Base-by-base conservation (phyloP, 2,329 filamentous ascomycete species). In the Cordyceps tenuipes region DNA sequence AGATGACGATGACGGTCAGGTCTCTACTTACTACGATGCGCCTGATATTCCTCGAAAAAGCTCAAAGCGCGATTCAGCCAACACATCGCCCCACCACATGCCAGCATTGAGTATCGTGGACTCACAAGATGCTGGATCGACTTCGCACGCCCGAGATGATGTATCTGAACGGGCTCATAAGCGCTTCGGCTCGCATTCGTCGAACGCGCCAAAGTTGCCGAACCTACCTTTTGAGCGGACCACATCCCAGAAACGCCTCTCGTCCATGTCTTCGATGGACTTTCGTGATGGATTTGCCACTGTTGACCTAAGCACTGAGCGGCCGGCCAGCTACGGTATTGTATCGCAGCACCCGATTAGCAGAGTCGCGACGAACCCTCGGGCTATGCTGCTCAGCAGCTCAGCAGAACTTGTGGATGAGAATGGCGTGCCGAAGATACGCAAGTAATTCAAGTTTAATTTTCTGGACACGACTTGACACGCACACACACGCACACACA, bases 31-130 rank as follows among this genome's bases (percentile, higher is more conserved):
- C 43, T 59, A 73, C 59, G 68, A 73, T n/a, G 66, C 79, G 4
- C 84, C 85, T 0, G 76, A 80, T 8, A 81, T 91, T 36, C 88
- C 89, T 2, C 80, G 88, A 34, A 90, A 87, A 73, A 91, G 87
- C 69, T 91, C 89, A 0, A 85, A 85, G 68, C 80, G 87, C 62
- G 73, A 80, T 61, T 59, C 82, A 2, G 74, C 71, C 46, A 68
- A 66, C 34, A 71, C 70, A n/a, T 67, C 73, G 26, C 68, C 64
- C 59, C 65, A 66, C 34, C 70, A 70, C 13, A 65, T 71, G 23
- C 69, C 73, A 9, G 74, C 75, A 23, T 68, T 76, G 47, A 73
- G 71, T 57, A 41, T 73, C n/a, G 61, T 50, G 53, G n/a, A 60
- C 47, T 61, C 66, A 29, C 59, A 63, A 49, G 62, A 63, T 39